Conservation (phyloP, 1,284 basidiomycete species). For the Boletus semigastroideus region DNA sequence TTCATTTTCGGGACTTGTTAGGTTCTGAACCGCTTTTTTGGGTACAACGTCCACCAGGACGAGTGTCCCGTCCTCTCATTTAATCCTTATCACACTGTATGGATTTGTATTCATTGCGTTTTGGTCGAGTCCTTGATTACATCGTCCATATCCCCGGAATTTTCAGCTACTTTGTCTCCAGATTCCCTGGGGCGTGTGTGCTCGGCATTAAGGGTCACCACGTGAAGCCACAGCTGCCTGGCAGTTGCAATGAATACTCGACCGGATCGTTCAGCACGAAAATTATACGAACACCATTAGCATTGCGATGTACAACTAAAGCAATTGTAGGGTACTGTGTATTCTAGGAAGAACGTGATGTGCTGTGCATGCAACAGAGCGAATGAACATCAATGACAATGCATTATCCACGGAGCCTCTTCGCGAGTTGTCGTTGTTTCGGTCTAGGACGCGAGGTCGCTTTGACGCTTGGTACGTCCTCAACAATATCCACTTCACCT, state of each 20-base stretch:
- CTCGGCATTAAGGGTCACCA: neutral
- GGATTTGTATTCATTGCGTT: slow-evolving; percentile 25
- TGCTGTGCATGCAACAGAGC: slow-evolving; percentile 1
- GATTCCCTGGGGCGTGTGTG: neutral
- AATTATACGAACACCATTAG: slow-evolving; percentile 14
- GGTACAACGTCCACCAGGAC: slow-evolving; percentile 30
- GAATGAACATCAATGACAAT: slow-evolving; percentile 1
- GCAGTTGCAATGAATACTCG: too few relatives aligned
- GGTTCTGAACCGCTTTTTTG: slow-evolving; percentile 4
- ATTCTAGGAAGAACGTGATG: slow-evolving; percentile 3
- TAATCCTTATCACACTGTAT: slow-evolving; percentile 24
- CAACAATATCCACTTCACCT: slow-evolving; percentile 47
- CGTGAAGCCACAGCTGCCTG: neutral
- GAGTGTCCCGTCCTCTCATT: slow-evolving; percentile 43
- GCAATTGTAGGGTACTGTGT: slow-evolving; percentile 17
- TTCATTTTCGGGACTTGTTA: slow-evolving; percentile 1
- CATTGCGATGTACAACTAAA: slow-evolving; percentile 15
- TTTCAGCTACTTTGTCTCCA: slow-evolving; percentile 4
- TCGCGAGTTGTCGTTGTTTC: slow-evolving; percentile 14
- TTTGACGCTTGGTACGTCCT: slow-evolving; percentile 20
- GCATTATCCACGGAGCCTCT: slow-evolving; percentile 30
- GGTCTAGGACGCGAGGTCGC: slow-evolving; percentile 6
- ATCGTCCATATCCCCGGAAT: slow-evolving; percentile 11
- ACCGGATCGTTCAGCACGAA: neutral
- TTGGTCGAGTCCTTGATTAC: slow-evolving; percentile 16